Evolutionary conservation across 2,329 filamentous ascomycete species (phyloP), one percentile per base, ranked within the genome.

Genomic region (Malbranchea cinnamomea): DNA sequence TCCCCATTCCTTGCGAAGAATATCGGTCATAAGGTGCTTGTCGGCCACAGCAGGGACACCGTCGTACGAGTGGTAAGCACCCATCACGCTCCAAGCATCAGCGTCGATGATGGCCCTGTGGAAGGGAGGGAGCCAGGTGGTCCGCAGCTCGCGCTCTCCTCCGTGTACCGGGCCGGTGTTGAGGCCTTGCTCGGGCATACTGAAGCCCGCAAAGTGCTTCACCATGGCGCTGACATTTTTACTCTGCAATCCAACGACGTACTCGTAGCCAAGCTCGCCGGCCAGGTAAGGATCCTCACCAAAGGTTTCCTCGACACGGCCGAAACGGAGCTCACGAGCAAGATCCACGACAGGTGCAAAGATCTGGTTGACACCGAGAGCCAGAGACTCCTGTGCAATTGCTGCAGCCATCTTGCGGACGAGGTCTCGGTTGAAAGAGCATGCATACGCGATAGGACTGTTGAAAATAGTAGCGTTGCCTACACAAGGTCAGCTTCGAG

Each of bases 401-500:
- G 67, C 63, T 3, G 57, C 54, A 5, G 62, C 77, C 75, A 82
- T 81, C 40, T 77, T 65, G 2, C 2, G 8, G 10, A 39, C 32
- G 39, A 55, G 52, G 20, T 63, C 61, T 0, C 67, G 66, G 45
- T 83, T 78, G 57, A 74, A 83, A 0, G 76, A 76, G 44, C 74
- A 80, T 10, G 70, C 77, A 31, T 78, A 69, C 5, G 62, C 77
- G 41, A 83, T 81, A 0, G 78, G 78, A 1, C 74, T 79, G 52
- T 82, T 83, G 59, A 82, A 84, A 35, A 83, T 78, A 2, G 78
- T 83, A 2, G 75, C 77, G 47, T 82, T 82, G 6, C 68, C 26
- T 28, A 76, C 67, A 18, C 78, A 43, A 83, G 78, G 25, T 83
- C 76, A 21, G 17, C 23, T 25, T 3, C 21, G 11, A 10, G 9